phyloP scores from a whole-genome alignment of 371 early-diverging fungal species.

The Lichtheimia corymbifera region DNA sequence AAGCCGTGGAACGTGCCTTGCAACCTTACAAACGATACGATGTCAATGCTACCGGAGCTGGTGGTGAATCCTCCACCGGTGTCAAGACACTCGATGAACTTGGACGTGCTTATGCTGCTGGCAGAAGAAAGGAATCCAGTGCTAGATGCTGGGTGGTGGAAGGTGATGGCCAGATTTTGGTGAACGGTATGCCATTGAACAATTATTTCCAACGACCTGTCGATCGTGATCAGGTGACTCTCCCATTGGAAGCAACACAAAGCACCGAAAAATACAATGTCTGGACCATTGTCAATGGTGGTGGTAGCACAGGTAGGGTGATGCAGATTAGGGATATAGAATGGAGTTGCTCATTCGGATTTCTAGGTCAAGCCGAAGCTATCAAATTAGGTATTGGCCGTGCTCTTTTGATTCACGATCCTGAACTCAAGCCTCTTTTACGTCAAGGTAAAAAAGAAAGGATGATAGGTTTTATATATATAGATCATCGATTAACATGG shows the following conservation, averaged over 20 bases:
- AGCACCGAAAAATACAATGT: constrained; percentile 81
- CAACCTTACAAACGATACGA: constrained; percentile 43
- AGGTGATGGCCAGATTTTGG: constrained; percentile 75
- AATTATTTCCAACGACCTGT: constrained; percentile 73
- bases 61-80: not conserved
- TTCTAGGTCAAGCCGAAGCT: constrained; percentile 83
- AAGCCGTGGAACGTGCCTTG: constrained; percentile 46
- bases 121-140: constrained; percentile 84
- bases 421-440: constrained; percentile 58
- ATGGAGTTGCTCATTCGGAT: not conserved
- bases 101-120: constrained; percentile 82
- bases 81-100: constrained; percentile 65
- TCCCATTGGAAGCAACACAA: constrained; percentile 75
- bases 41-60: constrained; percentile 19
- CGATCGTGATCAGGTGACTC: constrained; percentile 70
- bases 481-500: not conserved
- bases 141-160: constrained; percentile 81
- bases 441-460: constrained; percentile 52
- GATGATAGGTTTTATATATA: not conserved
- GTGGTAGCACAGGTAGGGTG: constrained; percentile 75
- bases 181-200: constrained; percentile 82
- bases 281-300: constrained; percentile 85
- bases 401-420: constrained; percentile 75
- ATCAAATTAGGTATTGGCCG: constrained; percentile 84
- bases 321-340: not conserved